phyloP scores from a whole-genome alignment of 2,329 filamentous ascomycete species.

The Penicillium hesseltinei region DNA sequence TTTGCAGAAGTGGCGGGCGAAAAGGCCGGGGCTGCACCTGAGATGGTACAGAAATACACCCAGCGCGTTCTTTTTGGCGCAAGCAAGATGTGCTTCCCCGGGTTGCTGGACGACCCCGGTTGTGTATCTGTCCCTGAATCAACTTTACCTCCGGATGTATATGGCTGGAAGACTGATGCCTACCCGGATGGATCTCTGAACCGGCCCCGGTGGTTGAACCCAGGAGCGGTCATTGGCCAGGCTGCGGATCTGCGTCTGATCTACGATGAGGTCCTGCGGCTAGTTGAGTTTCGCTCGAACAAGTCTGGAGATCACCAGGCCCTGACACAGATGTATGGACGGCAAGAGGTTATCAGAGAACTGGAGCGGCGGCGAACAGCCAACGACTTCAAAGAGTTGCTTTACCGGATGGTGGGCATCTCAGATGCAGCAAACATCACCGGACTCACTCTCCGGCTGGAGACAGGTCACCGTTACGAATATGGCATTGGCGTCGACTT shows the following conservation, averaged over 20 bases:
- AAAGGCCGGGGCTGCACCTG: slow-evolving; percentile 18
- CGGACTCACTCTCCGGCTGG: slow-evolving; percentile 33
- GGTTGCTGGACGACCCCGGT: slow-evolving; percentile 44
- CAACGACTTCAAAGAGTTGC: slow-evolving; percentile 38
- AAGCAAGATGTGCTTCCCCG: slow-evolving; percentile 53
- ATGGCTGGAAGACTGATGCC: slow-evolving; percentile 46
- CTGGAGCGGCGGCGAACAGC: slow-evolving; percentile 36
- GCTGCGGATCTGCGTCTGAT: slow-evolving; percentile 49
- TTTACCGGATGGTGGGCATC: slow-evolving; percentile 40
- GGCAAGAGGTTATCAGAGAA: slow-evolving; percentile 54
- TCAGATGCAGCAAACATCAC: slow-evolving; percentile 39
- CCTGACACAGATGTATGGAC: slow-evolving; percentile 53
- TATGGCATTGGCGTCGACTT: slow-evolving; percentile 55
- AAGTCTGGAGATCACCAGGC: slow-evolving; percentile 45
- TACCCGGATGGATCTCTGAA: slow-evolving; percentile 38
- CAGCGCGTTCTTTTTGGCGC: slow-evolving; percentile 58
- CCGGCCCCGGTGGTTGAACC: slow-evolving; percentile 50
- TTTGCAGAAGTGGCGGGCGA: slow-evolving; percentile 25
- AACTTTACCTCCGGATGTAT: slow-evolving; percentile 49
- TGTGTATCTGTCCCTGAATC: slow-evolving; percentile 56
- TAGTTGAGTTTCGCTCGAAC: slow-evolving; percentile 33
- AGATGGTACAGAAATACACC: slow-evolving; percentile 43
- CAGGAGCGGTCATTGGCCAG: slow-evolving; percentile 52
- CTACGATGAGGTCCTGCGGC: slow-evolving; percentile 45
- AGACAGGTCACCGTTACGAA: slow-evolving; percentile 46